Evolutionary conservation across 345 rosid genomes (phyloP).

Genomic region (Nasturtium officinale): DNA sequence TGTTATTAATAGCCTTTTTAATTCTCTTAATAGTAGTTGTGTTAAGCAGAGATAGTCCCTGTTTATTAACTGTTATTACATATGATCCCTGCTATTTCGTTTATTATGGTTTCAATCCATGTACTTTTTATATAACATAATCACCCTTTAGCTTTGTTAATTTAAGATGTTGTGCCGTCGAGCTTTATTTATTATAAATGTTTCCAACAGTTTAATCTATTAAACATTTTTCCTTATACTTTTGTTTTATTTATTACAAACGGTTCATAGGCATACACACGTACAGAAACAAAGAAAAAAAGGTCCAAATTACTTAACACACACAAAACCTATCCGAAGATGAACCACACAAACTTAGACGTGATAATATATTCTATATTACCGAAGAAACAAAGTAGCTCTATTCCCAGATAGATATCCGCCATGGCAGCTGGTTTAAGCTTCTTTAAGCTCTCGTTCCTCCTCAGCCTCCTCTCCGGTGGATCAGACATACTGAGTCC

Average conservation of each 20-base stretch:
- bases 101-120: not conserved
- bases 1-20: no score
- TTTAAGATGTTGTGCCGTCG: not conserved
- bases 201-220: not conserved
- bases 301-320: not conserved
- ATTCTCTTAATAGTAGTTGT: not conserved
- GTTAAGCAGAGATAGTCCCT: not conserved
- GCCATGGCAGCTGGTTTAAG: conserved; percentile 45
- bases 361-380: conserved; percentile 5
- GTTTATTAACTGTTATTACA: not conserved
- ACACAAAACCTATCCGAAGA: conserved; percentile 40
- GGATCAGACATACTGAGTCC: conserved; percentile 26
- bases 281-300: not conserved
- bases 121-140: not conserved
- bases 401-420: not conserved
- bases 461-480: conserved; percentile 56
- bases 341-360: conserved; percentile 34
- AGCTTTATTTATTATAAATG: not conserved
- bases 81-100: not conserved
- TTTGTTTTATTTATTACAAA: not conserved
- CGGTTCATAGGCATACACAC: conserved; percentile 15
- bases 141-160: not conserved
- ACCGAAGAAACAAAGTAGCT: not conserved
- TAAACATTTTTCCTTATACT: not conserved
- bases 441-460: conserved; percentile 48